Percentiles rank a stretch among this genome's conserved stretches.
phyloP scores from a whole-genome alignment of 1,284 basidiomycete species.

The Lentinus polychrous region DNA sequence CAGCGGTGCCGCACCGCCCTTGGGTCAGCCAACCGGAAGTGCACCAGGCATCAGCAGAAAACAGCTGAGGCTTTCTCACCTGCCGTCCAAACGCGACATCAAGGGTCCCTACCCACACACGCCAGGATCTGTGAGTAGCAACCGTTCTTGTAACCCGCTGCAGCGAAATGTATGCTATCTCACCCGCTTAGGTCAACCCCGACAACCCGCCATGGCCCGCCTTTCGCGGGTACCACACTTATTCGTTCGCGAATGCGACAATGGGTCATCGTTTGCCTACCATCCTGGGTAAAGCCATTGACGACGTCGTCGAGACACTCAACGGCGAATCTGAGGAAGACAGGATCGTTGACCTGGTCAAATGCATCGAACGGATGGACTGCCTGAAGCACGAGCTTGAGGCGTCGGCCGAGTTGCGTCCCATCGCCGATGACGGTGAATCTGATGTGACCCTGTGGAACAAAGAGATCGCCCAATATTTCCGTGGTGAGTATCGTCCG shows the following conservation, averaged over 20 bases:
- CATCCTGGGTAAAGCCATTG: constrained; percentile 93
- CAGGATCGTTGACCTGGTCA: constrained; percentile 77
- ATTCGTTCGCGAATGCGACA: constrained; percentile 89
- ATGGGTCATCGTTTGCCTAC: constrained; percentile 95
- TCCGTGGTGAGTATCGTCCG: constrained; percentile 56
- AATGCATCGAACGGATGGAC: constrained; percentile 86
- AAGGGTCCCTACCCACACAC: constrained; percentile 66
- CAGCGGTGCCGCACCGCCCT: no score
- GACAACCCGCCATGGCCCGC: constrained; percentile 98
- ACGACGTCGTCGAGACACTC: constrained; percentile 86
- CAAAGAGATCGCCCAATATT: constrained; percentile 91
- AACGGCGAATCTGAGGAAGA: constrained; percentile 87
- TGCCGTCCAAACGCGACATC: constrained; percentile 64
- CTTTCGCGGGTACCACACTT: constrained; percentile 85
- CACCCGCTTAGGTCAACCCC: constrained; percentile 57
- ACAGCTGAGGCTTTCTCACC: constrained; percentile 56
- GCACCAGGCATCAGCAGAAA: background rate
- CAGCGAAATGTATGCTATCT: constrained; percentile 8
- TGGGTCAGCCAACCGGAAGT: no score
- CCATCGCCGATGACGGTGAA: constrained; percentile 89
- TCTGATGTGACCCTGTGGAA: constrained; percentile 97
- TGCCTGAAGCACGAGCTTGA: constrained; percentile 78
- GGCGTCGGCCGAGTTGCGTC: constrained; percentile 73
- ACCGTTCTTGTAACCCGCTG: background rate
- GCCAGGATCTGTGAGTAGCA: constrained; percentile 50